A percentile compares a stretch with the other conserved stretches of the same genome.
These are phyloP conservation scores for Capronia americana DNA, from an alignment of 2,329 filamentous ascomycete genomes.

Conservation along the genomic window DNA sequence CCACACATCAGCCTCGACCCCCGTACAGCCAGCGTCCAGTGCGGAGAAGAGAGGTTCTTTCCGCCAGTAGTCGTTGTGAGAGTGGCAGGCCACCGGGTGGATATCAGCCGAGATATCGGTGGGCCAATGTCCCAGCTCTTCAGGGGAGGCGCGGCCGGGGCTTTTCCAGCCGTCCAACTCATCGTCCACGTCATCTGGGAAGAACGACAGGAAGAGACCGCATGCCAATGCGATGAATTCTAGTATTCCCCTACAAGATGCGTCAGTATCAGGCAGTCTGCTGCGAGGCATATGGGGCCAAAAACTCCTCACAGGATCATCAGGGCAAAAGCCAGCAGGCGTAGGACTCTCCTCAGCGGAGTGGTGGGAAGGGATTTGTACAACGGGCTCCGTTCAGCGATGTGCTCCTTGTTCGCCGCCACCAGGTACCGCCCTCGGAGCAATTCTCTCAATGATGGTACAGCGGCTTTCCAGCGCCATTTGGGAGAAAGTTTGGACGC, in stretches of 20 bases:
- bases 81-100: constrained; percentile 59
- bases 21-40: constrained; percentile 59
- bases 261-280: constrained; percentile 7
- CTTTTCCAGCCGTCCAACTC: constrained; percentile 51
- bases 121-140: constrained; percentile 50
- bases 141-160: constrained; percentile 44
- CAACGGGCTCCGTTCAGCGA: constrained; percentile 9
- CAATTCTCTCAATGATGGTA: constrained; percentile 10
- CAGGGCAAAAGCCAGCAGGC: constrained; percentile 33
- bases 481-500: constrained; percentile 9
- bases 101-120: constrained; percentile 59
- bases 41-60: constrained; percentile 62
- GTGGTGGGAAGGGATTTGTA: constrained; percentile 18
- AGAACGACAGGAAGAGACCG: constrained; percentile 49
- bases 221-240: constrained; percentile 50
- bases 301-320: constrained; percentile 36
- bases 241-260: constrained; percentile 44
- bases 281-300: background rate
- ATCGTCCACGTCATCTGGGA: constrained; percentile 51
- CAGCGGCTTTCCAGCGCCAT: constrained; percentile 27
- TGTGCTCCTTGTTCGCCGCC: constrained; percentile 20
- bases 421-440: constrained; percentile 7
- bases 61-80: constrained; percentile 67
- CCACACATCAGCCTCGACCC: constrained; percentile 66
- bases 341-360: constrained; percentile 28